Evolutionary conservation across 768 basidiomycete species (phyloP), one percentile per base, ranked within the genome.

Genomic region (Grammothele lineata): DNA sequence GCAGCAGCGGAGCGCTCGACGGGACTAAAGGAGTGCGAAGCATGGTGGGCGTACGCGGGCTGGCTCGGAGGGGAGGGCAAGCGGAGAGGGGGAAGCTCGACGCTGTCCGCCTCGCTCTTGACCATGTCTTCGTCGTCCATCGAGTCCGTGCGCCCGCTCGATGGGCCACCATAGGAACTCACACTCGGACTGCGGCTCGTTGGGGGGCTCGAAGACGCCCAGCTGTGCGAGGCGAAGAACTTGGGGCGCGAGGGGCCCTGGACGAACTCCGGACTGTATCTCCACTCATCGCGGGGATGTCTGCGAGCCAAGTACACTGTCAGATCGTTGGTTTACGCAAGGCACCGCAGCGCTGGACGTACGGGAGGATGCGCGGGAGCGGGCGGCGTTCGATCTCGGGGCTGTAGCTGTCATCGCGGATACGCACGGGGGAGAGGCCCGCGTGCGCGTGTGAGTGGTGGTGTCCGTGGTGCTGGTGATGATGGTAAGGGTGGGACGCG

Each of bases 171-270:
- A 38, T 40, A 8, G 30, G 43, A 52, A 11, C 36, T 47, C 5
- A 27, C 26, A 34, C 46, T 47, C n/a, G 51, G 51, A 26, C 51
- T 53, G 1, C 45, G 51, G n/a, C 51, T 53, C 12, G 47, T 45
- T 5, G 45, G 46, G 19, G 46, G 46, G 17, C 37, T 47, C 36
- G 41, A 7, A 14, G 27, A 30, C 27, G 23, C 36, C 18, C 40
- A 12, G n/a, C 40, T 25, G 27, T 45, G 25, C 37, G 15, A n/a
- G 12, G 27, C 27, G 22, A 25, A 36, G 45, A 44, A 40, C 24
- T 36, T 35, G 11, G 38, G 36, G 12, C 46, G 38, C 11, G 46
- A 45, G 6, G 46, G 30, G 25, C 46, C 45, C 25, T 52, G 40
- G 30, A 52, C 15, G 37, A 43, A 47, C 18, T 52, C 50, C 12